Evolutionary conservation across 2,329 filamentous ascomycete species (phyloP), one percentile per base, ranked within the genome.

Genomic region (Trichoderma atroviride): DNA sequence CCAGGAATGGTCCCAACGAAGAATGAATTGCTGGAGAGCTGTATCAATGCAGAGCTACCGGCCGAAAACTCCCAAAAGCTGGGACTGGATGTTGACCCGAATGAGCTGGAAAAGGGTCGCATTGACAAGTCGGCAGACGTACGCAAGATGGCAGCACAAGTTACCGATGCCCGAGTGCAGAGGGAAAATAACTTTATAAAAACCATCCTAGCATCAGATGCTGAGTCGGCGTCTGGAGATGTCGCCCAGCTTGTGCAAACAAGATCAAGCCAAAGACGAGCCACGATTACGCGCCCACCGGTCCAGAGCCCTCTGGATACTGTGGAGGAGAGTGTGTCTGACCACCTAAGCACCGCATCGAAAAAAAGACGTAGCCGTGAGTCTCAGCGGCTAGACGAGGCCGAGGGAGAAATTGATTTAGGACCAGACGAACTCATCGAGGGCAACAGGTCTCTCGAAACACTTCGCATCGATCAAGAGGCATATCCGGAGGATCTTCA

Each of bases 31-130:
- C 14, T 63, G 22, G 60, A 63, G 31, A 63, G 27, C 31, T 53
- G 43, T 6, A 19, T 63, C 43, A 63, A 53, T 1, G 60, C 60
- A 9, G 60, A 63, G 47, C 47, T 63, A 13, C 43, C 60, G 4
- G 60, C 60, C n/a, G 60, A 63, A 63, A 63, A 63, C 13, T 63
- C 60, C 14, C 60, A 63, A 27, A 63, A 63, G 33, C 47, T 63
- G n/a, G 60, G 60, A 31, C 60, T 63, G 5, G 60, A 53, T 29
- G 47, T 63, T 16, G 60, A 63, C 22, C 60, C 60, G 14, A 63
- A 63, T 63, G 60, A 63, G 31, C 43, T 63, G 37, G 60, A 63
- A 63, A 62, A 63, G 60, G 60, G 60, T 19, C 60, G 60, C 14
- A 63, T 63, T 24, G 60, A 63, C 10, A 63, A 63, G 4, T 53